Conservation (phyloP, 177 flowering plant genomes). For the Vitis hybrid region DNA sequence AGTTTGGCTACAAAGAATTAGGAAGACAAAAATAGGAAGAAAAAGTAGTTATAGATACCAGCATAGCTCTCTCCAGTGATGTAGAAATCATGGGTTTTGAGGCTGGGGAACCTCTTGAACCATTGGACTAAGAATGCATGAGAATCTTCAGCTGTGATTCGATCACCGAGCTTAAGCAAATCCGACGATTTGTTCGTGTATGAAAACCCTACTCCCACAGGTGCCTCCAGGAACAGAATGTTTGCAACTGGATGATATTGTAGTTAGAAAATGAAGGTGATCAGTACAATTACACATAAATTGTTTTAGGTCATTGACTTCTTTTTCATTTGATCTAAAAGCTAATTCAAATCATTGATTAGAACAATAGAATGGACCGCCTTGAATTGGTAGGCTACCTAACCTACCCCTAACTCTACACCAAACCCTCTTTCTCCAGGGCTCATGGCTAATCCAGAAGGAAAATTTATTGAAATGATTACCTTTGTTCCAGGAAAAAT, state of each 20-base stretch:
- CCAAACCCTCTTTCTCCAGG: no score
- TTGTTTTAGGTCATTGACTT: no score
- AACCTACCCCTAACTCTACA: no score
- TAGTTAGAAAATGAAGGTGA: background rate
- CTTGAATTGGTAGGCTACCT: no score
- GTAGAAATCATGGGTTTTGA: constrained; percentile 50
- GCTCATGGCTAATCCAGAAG: no score
- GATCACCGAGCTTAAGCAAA: constrained; percentile 38
- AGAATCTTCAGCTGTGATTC: constrained; percentile 45
- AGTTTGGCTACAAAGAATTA: background rate
- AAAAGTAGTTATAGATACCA: constrained; percentile 22
- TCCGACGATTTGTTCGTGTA: constrained; percentile 49
- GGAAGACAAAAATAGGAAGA: background rate
- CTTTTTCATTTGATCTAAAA: no score
- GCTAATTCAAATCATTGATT: no score
- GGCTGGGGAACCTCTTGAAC: constrained; percentile 50
- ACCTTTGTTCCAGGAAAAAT: constrained; percentile 63
- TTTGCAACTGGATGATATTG: constrained; percentile 37
- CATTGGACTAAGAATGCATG: constrained; percentile 45
- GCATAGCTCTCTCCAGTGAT: constrained; percentile 67
- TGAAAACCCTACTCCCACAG: constrained; percentile 63
- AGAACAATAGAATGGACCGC: no score
- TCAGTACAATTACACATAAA: background rate
- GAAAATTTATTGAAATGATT: no score
- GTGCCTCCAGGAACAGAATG: constrained; percentile 56